A percentile compares a stretch with the other conserved stretches of the same genome.
Conservation (phyloP, 164 flowering plant genomes). For the Aristolochia californica region DNA sequence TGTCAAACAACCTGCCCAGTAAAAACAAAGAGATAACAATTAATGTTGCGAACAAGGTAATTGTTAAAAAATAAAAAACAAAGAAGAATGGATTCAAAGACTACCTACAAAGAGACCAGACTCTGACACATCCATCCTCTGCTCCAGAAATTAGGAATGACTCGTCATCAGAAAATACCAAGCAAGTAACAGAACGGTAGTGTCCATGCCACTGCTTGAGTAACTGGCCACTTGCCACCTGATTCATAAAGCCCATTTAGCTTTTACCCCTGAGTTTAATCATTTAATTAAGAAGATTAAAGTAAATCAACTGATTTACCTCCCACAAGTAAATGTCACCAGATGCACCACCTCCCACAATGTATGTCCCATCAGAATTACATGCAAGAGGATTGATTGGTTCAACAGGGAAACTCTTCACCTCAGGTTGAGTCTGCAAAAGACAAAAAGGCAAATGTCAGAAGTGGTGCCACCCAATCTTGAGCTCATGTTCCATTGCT, state of each 20-base stretch:
- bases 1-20: slow-evolving; percentile 53
- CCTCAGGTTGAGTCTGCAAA: slow-evolving; percentile 66
- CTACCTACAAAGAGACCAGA: slow-evolving; percentile 74
- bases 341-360: slow-evolving; percentile 69
- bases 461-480: no score
- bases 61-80: not conserved
- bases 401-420: slow-evolving; percentile 77
- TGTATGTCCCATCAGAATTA: slow-evolving; percentile 54
- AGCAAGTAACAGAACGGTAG: slow-evolving; percentile 65
- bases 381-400: slow-evolving; percentile 59
- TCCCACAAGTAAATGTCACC: slow-evolving; percentile 83
- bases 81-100: not conserved
- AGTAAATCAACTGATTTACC: slow-evolving; percentile 23
- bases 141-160: slow-evolving; percentile 72
- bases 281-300: slow-evolving; percentile 1
- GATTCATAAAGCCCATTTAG: slow-evolving; percentile 6
- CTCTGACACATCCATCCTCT: slow-evolving; percentile 68
- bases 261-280: not conserved
- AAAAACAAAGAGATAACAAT: not conserved
- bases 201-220: slow-evolving; percentile 84
- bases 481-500: no score
- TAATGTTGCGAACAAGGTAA: not conserved
- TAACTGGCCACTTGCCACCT: slow-evolving; percentile 71
- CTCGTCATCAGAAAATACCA: slow-evolving; percentile 59
- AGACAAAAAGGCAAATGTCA: not conserved